Conservation (phyloP, 208 protist species). For the Histomonas meleagridis region DNA sequence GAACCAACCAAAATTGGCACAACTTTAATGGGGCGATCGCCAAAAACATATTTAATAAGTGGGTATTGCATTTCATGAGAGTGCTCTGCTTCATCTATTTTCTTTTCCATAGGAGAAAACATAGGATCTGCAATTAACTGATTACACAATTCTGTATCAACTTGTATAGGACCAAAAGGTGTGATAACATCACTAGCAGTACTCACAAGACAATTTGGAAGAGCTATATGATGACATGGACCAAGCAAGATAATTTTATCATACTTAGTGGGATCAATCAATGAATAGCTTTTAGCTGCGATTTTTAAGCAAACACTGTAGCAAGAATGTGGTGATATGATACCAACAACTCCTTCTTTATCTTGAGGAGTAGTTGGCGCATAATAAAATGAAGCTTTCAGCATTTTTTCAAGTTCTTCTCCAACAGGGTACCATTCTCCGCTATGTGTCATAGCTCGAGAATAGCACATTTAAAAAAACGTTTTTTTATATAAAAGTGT, state of each 20-base stretch:
- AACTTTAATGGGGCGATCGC: background rate
- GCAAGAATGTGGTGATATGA: background rate
- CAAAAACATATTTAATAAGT: background rate
- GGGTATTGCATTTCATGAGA: constrained; percentile 32
- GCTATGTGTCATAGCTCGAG: background rate
- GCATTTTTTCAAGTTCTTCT: background rate
- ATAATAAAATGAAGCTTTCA: background rate
- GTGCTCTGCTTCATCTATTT: background rate
- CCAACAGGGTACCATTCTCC: constrained; percentile 7
- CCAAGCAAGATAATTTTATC: background rate
- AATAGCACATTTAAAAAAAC: background rate
- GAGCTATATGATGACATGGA: background rate
- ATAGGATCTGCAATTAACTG: background rate
- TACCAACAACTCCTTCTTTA: background rate
- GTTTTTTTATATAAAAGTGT: background rate
- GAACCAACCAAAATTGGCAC: constrained; percentile 8
- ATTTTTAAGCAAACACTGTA: background rate
- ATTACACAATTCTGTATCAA: background rate
- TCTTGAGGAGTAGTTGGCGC: background rate
- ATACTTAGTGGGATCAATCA: background rate
- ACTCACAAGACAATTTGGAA: background rate
- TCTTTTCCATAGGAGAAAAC: background rate
- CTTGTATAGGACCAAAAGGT: background rate
- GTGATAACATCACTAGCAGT: background rate
- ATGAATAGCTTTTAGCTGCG: background rate